phyloP scores from a whole-genome alignment of 768 basidiomycete species.

The Lactifluus subvellereus region DNA sequence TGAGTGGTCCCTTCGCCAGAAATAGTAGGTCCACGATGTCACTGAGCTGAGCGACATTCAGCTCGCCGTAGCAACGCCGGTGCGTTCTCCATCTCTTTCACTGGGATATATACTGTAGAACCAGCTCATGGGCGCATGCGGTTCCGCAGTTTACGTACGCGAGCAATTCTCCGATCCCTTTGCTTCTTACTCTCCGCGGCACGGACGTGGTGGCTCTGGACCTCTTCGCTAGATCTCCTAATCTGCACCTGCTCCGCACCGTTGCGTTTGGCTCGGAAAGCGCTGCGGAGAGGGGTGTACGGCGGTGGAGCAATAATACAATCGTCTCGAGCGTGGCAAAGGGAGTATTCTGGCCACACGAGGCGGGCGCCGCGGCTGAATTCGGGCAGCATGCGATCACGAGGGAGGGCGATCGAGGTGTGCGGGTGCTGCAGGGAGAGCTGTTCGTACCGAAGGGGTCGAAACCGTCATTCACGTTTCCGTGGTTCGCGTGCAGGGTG shows the following conservation, averaged over 20 bases:
- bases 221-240: conserved; percentile 39
- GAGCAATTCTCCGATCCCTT: conserved; percentile 46
- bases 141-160: conserved; percentile 43
- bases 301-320: conserved; percentile 41
- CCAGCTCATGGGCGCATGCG: background rate
- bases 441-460: conserved; percentile 41
- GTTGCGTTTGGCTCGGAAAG: conserved; percentile 38
- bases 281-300: conserved; percentile 12
- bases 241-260: conserved; percentile 41
- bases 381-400: background rate
- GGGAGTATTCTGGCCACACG: conserved; percentile 47
- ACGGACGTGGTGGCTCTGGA: conserved; percentile 46
- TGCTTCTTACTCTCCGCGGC: conserved; percentile 42
- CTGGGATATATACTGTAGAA: background rate
- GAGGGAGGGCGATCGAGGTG: conserved; percentile 19
- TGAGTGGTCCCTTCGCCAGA: conserved; percentile 24
- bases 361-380: conserved; percentile 28
- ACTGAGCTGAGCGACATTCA: conserved; percentile 24
- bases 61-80: conserved; percentile 48
- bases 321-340: conserved; percentile 39
- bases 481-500: conserved; percentile 45
- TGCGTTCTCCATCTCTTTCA: conserved; percentile 25
- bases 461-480: conserved; percentile 42
- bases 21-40: background rate
- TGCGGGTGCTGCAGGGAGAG: conserved; percentile 44